Evolutionary conservation across 495 filamentous ascomycete species (phyloP).

Genomic region (Aspergillus avenaceus): DNA sequence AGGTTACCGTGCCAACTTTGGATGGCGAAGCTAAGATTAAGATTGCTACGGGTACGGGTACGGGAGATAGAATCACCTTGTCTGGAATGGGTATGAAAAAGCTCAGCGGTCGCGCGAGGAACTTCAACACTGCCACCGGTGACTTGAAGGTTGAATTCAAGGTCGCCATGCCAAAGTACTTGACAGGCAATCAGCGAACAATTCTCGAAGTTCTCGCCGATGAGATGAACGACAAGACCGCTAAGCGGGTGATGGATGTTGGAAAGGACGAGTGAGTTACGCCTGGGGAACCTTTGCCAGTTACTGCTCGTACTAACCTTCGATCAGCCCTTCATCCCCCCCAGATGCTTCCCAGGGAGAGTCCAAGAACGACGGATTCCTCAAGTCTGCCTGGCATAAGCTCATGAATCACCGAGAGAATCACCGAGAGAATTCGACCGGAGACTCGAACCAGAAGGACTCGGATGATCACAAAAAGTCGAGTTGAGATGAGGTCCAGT

Average conservation of each 20-base stretch:
- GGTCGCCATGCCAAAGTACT: constrained; percentile 89
- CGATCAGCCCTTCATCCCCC: constrained; percentile 3
- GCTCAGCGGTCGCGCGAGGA: constrained; percentile 52
- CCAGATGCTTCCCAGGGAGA: constrained; percentile 26
- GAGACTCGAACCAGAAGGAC: constrained; percentile 28
- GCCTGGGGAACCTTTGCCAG: neutral
- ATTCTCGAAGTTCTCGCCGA: constrained; percentile 94
- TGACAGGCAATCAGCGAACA: constrained; percentile 82
- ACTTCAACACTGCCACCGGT: constrained; percentile 51
- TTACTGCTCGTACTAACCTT: constrained; percentile 2
- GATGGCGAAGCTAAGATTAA: constrained; percentile 85
- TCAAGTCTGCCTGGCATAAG: constrained; percentile 86
- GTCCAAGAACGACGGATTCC: constrained; percentile 72
- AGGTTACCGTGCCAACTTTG: constrained; percentile 82
- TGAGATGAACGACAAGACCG: constrained; percentile 85
- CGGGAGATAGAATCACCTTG: constrained; percentile 85
- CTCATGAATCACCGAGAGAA: constrained; percentile 71
- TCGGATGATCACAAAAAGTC: constrained; percentile 51
- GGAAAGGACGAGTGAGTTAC: constrained; percentile 44
- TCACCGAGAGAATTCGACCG: constrained; percentile 29
- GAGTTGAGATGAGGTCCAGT: constrained; percentile 26
- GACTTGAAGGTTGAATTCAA: constrained; percentile 93
- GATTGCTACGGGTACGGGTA: constrained; percentile 84
- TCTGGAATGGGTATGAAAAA: constrained; percentile 90
- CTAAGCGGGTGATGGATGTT: constrained; percentile 85